Conservation (phyloP, 441 rosid genomes). For the Croton setiger region DNA sequence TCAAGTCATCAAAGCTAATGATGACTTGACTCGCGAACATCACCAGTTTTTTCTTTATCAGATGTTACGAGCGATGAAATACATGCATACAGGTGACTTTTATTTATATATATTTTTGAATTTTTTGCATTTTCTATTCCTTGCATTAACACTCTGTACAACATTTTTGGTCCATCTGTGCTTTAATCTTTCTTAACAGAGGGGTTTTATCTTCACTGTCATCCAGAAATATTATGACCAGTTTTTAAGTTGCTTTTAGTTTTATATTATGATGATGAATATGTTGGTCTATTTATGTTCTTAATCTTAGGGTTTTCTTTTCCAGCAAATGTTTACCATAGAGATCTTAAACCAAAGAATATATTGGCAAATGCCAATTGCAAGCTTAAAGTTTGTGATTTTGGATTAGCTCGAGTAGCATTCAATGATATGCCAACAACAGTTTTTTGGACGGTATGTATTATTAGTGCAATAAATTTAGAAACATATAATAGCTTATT, state of each 20-base stretch:
- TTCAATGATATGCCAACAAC: constrained; percentile 93
- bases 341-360: constrained; percentile 98
- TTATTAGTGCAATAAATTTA: constrained; percentile 1
- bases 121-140: background rate
- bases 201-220: background rate
- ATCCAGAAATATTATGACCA: background rate
- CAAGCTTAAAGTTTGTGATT: constrained; percentile 96
- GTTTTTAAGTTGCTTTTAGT: background rate
- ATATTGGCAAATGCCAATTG: constrained; percentile 98
- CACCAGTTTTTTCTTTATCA: constrained; percentile 97
- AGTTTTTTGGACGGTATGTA: constrained; percentile 89
- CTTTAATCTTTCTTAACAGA: background rate
- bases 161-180: background rate
- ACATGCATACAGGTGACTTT: constrained; percentile 73
- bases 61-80: constrained; percentile 88
- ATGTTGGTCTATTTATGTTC: constrained; percentile 13
- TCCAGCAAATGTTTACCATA: constrained; percentile 97
- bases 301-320: constrained; percentile 21
- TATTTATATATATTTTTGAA: background rate
- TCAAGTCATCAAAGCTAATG: constrained; percentile 97
- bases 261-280: background rate
- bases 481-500: background rate
- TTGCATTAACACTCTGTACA: background rate
- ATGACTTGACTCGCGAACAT: constrained; percentile 90
- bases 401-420: constrained; percentile 93